Conservation (phyloP, 2,329 filamentous ascomycete genomes). For the Fusarium domesticum region DNA sequence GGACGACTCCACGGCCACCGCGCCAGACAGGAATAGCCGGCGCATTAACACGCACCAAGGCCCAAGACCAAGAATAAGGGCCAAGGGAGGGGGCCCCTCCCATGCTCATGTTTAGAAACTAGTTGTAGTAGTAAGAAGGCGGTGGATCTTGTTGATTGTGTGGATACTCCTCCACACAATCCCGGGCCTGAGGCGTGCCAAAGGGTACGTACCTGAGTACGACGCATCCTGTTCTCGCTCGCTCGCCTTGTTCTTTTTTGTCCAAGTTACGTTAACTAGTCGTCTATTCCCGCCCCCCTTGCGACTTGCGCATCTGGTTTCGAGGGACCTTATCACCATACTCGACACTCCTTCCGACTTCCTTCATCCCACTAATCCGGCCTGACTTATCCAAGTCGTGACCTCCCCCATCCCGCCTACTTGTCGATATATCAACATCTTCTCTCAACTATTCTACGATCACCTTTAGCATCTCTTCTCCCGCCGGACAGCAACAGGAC, state of each 20-base stretch:
- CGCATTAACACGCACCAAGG: conserved; percentile 33
- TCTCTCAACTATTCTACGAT: conserved; percentile 15
- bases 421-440: conserved; percentile 8
- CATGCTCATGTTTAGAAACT: too few species aligned
- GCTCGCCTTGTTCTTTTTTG: conserved; percentile 25
- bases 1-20: conserved; percentile 3
- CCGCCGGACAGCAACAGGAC: conserved; percentile 11
- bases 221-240: conserved; percentile 27
- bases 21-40: conserved; percentile 45
- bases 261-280: conserved; percentile 25
- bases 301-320: conserved; percentile 17
- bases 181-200: conserved; percentile 31
- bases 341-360: conserved; percentile 40
- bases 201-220: neutral
- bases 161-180: conserved; percentile 41
- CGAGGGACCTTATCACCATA: conserved; percentile 31
- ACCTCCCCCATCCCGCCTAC: conserved; percentile 25
- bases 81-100: conserved; percentile 28
- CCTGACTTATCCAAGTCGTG: conserved; percentile 25
- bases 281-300: conserved; percentile 20
- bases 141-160: conserved; percentile 30
- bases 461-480: conserved; percentile 11
- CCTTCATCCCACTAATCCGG: conserved; percentile 18
- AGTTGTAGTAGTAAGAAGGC: too few species aligned
- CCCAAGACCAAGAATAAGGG: conserved; percentile 23